Base-by-base conservation (phyloP, 306 rosid genomes). In the Delonix regia region DNA sequence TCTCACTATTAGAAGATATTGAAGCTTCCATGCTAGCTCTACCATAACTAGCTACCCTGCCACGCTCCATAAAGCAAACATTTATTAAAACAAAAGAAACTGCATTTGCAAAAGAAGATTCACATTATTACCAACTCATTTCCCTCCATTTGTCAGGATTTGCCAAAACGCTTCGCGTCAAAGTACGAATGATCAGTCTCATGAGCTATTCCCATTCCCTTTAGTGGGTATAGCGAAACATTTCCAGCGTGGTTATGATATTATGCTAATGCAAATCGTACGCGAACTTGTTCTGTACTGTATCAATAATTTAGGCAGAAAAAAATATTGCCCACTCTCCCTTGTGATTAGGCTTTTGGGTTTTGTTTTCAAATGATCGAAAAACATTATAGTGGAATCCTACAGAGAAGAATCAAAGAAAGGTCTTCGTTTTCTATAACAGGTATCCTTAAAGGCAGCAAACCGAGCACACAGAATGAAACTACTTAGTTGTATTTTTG, bases 391-490 rank as follows among this genome's bases (percentile, higher is more conserved):
- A 76, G 87, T 87, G 94, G 89, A 88, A 79, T 83, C 88, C 85
- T 78, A 86, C 83, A 52, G 76, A 73, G 81, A 84, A 83, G 75
- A 39, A 78, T 77, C 80, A 79, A 65, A 71, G 38, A 77, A 79
- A 81, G 72, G 63, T 53, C 30, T 78, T 78, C 36, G 30, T 69
- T 77, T 86, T 62, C 45, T 61, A 57, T 62, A 65, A 68, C 89
- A 78, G 84, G 91, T 82, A 88, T 85, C 95, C 95, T 81, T 90
- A 88, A 85, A 67, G 85, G 88, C 82, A 80, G 69, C 92, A 88
- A 73, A 75, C 82, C 86, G 82, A 36, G 48, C 79, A 77, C 86
- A 64, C 73, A 53, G 38, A 77, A 77, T 77, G 63, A 19, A 67
- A 59, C 45, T 63, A 41, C 70, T 49, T 27, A 22, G 41, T 22